These are phyloP conservation scores for Triticum turgidum DNA, from an alignment of 176 grass and related monocot genomes.

Conservation along the genomic window DNA sequence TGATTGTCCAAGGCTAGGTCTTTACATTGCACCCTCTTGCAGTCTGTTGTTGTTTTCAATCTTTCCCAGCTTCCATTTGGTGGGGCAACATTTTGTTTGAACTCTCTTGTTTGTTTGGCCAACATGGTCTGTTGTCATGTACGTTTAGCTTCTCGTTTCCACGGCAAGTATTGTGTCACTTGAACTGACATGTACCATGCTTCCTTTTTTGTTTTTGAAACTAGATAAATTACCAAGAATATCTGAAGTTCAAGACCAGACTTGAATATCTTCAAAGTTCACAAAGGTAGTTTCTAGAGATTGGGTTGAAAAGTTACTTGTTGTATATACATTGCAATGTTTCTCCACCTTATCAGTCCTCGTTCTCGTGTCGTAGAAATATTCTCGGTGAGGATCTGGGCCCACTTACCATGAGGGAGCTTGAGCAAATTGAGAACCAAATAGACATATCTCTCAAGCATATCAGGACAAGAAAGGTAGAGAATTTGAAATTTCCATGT, in stretches of 20 bases:
- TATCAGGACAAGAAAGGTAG: constrained; percentile 76
- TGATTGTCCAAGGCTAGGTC: too few relatives aligned
- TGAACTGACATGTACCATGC: neutral
- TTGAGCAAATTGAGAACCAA: constrained; percentile 77
- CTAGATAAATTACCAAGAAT: constrained; percentile 70
- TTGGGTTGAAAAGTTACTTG: neutral
- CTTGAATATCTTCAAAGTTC: constrained; percentile 68
- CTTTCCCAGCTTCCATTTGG: neutral
- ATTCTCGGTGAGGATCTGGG: constrained; percentile 83
- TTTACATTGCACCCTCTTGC: too few relatives aligned
- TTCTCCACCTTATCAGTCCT: constrained; percentile 1
- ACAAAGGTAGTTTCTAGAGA: constrained; percentile 55
- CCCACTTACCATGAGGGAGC: constrained; percentile 65
- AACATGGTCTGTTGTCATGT: neutral
- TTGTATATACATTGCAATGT: neutral
- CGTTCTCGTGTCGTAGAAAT: constrained; percentile 43
- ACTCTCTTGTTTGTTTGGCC: neutral
- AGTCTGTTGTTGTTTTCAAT: neutral
- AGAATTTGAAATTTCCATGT: neutral
- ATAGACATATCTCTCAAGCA: constrained; percentile 67
- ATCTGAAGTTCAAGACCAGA: constrained; percentile 74
- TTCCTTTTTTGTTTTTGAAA: constrained; percentile 19
- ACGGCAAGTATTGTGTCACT: neutral
- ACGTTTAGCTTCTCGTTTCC: neutral
- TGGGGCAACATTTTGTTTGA: neutral